These are phyloP conservation scores for Endoconidiophora polonica DNA, from an alignment of 2,329 filamentous ascomycete species.

Conservation along the genomic window DNA sequence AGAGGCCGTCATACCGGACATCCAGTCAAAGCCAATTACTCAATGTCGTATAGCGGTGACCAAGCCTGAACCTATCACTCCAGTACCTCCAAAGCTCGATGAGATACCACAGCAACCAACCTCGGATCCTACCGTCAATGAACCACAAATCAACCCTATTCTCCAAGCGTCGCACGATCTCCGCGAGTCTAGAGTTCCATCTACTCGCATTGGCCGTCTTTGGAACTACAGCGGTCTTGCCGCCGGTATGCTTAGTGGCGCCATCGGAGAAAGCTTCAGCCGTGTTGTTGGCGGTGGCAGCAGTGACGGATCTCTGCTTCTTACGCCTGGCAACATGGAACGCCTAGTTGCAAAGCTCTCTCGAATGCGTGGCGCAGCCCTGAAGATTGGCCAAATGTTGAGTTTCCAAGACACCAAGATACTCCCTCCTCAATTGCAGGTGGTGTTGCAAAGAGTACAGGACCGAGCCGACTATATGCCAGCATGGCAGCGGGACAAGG, in stretches of 20 bases:
- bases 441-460: constrained; percentile 85
- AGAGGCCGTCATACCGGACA: constrained; percentile 14
- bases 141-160: constrained; percentile 12
- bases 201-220: constrained; percentile 67
- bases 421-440: constrained; percentile 71
- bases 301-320: constrained; percentile 52
- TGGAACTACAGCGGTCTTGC: constrained; percentile 93
- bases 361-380: constrained; percentile 88
- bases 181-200: constrained; percentile 77
- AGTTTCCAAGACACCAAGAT: constrained; percentile 96
- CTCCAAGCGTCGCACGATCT: constrained; percentile 43
- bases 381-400: constrained; percentile 96
- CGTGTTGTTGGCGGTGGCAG: constrained; percentile 52
- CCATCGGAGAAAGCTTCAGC: constrained; percentile 69
- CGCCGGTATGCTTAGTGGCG: constrained; percentile 88
- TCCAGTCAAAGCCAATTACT: constrained; percentile 22
- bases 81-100: background rate
- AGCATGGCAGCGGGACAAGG: constrained; percentile 73
- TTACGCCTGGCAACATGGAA: constrained; percentile 84
- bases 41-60: constrained; percentile 18
- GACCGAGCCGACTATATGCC: constrained; percentile 98
- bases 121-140: background rate
- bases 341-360: constrained; percentile 83
- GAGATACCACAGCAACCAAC: background rate
- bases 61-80: constrained; percentile 17